Evolutionary conservation across 371 early-diverging fungal genomes (phyloP).

Genomic region (Blakeslea trispora): DNA sequence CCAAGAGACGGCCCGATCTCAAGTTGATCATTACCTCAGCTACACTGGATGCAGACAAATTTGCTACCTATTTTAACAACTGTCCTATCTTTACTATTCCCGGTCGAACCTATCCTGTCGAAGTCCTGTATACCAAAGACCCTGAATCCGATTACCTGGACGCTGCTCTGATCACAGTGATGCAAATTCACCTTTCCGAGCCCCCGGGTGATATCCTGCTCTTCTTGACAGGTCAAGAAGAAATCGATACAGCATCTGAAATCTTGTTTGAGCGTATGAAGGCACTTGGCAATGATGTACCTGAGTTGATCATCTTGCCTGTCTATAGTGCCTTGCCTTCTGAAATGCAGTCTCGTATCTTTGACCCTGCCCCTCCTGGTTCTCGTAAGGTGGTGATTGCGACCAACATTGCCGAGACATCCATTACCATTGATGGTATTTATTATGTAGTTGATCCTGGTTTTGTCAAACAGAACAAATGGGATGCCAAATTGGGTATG

Average conservation of each 20-base stretch:
- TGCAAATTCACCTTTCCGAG: constrained; percentile 96
- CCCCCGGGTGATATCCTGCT: constrained; percentile 97
- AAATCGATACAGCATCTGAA: constrained; percentile 94
- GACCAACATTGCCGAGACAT: constrained; percentile 99
- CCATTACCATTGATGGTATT: constrained; percentile 99
- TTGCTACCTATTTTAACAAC: constrained; percentile 84
- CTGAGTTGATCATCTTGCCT: constrained; percentile 91
- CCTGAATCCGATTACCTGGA: constrained; percentile 96
- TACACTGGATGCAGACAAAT: constrained; percentile 95
- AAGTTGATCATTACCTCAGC: constrained; percentile 97
- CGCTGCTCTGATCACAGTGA: constrained; percentile 89
- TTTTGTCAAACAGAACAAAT: constrained; percentile 97
- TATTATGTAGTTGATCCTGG: constrained; percentile 98
- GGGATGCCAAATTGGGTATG: constrained; percentile 93
- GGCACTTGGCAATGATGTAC: constrained; percentile 91
- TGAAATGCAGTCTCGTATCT: constrained; percentile 93
- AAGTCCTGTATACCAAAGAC: constrained; percentile 92
- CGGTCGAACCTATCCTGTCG: constrained; percentile 95
- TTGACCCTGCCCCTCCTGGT: constrained; percentile 93
- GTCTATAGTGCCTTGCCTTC: constrained; percentile 94
- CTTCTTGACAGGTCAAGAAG: constrained; percentile 98
- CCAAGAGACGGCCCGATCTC: constrained; percentile 83
- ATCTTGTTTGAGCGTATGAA: constrained; percentile 94
- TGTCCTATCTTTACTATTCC: constrained; percentile 97
- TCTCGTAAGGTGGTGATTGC: constrained; percentile 95